These are phyloP conservation scores for Fusarium equiseti DNA, from an alignment of 2,329 filamentous ascomycete genomes.

Conservation along the genomic window DNA sequence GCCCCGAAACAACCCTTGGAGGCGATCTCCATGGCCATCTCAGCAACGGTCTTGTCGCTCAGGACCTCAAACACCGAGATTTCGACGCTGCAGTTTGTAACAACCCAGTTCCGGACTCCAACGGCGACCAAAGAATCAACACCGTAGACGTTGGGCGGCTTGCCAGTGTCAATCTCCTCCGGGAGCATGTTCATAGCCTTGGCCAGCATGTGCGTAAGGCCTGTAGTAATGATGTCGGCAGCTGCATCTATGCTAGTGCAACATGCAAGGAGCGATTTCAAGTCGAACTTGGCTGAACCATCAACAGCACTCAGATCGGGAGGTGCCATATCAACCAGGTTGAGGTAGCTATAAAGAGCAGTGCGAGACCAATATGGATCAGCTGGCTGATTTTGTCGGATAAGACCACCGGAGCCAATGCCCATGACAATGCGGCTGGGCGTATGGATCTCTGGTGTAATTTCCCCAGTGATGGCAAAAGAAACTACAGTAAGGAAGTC, in stretches of 20 bases:
- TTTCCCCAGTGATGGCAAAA: conserved; percentile 58
- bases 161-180: conserved; percentile 58
- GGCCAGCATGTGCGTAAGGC: conserved; percentile 57
- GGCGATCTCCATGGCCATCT: conserved; percentile 55
- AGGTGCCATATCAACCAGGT: conserved; percentile 60
- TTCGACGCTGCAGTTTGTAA: conserved; percentile 58
- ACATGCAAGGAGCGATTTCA: conserved; percentile 52
- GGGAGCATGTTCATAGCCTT: conserved; percentile 60
- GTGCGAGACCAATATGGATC: conserved; percentile 68
- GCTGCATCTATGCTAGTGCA: conserved; percentile 49
- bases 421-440: conserved; percentile 65
- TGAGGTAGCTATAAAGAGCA: conserved; percentile 62
- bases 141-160: conserved; percentile 60
- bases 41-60: conserved; percentile 56
- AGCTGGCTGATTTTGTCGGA: conserved; percentile 63
- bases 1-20: conserved; percentile 49
- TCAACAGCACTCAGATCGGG: conserved; percentile 43
- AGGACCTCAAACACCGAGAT: conserved; percentile 63
- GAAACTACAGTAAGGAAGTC: conserved; percentile 63
- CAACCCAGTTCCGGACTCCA: conserved; percentile 65
- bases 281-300: conserved; percentile 37
- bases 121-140: conserved; percentile 66
- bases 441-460: conserved; percentile 44
- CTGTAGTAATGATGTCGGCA: conserved; percentile 51
- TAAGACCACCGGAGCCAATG: conserved; percentile 66